These are phyloP conservation scores for Dalbergia oliveri DNA, from an alignment of 306 rosid species.

Conservation along the genomic window DNA sequence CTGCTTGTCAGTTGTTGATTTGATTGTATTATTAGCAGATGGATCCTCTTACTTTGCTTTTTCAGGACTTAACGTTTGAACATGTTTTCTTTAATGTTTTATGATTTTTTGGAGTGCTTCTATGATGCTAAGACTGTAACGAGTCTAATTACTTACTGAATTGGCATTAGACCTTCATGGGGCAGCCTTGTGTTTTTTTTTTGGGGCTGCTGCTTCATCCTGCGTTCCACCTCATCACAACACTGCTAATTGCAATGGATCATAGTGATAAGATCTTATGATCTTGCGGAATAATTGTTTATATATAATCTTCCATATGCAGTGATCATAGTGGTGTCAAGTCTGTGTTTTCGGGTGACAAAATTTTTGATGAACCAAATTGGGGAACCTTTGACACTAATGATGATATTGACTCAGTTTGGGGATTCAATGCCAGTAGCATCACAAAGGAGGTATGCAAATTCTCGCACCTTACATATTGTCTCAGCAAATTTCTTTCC, in stretches of 20 bases:
- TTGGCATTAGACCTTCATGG: constrained; percentile 16
- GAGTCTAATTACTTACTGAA: constrained; percentile 26
- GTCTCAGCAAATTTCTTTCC: constrained; percentile 24
- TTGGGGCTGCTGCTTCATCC: constrained; percentile 12
- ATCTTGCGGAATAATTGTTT: constrained; percentile 32
- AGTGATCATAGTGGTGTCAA: constrained; percentile 75
- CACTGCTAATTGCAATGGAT: constrained; percentile 30
- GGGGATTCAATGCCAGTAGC: constrained; percentile 81
- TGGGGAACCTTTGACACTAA: constrained; percentile 93
- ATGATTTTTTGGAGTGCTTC: constrained; percentile 10
- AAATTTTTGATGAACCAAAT: constrained; percentile 73
- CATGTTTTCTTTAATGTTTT: constrained; percentile 6
- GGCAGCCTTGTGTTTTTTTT: neutral
- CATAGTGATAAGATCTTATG: constrained; percentile 7
- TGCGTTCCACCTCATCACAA: constrained; percentile 9
- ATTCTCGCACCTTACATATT: constrained; percentile 33
- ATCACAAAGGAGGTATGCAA: constrained; percentile 72
- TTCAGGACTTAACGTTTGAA: constrained; percentile 9
- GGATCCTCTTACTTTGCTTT: constrained; percentile 19
- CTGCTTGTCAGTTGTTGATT: constrained; percentile 29
- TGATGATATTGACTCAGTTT: constrained; percentile 86
- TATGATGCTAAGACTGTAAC: constrained; percentile 22
- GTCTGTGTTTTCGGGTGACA: constrained; percentile 77
- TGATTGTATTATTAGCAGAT: constrained; percentile 22
- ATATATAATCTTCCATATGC: constrained; percentile 51